Conservation (phyloP, 1,139 yeast genomes). For the Debaryomyces fabryi region DNA sequence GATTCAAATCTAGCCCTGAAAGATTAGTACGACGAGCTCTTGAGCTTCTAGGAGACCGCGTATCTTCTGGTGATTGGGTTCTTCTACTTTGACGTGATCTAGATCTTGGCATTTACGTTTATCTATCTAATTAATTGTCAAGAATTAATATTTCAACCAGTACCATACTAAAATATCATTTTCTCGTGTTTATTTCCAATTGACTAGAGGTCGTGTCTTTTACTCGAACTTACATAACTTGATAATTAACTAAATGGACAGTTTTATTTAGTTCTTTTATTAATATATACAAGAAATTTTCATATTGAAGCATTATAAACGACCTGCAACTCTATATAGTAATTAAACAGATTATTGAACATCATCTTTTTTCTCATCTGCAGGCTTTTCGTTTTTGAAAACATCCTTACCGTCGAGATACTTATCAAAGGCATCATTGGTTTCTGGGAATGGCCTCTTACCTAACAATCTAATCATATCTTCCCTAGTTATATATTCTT, state of each 20-base stretch:
- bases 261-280: constrained; percentile 1
- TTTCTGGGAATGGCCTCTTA: constrained; percentile 86
- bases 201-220: constrained; percentile 3
- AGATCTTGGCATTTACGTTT: constrained; percentile 8
- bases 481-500: constrained; percentile 86
- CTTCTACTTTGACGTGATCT: constrained; percentile 14
- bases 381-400: constrained; percentile 29
- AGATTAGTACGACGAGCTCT: constrained; percentile 25
- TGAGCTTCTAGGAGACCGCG: constrained; percentile 22
- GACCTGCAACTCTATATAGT: constrained; percentile 2
- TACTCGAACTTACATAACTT: not conserved
- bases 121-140: not conserved
- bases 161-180: not conserved
- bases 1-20: constrained; percentile 33
- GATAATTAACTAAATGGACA: not conserved
- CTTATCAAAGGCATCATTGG: constrained; percentile 91
- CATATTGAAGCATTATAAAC: not conserved
- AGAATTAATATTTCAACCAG: not conserved
- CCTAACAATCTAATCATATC: constrained; percentile 90
- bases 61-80: constrained; percentile 14
- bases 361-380: constrained; percentile 29
- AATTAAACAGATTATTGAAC: constrained; percentile 11
- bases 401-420: constrained; percentile 56
- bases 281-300: constrained; percentile 6
- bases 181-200: constrained; percentile 1